These are phyloP conservation scores for Pelargonium australe DNA, from an alignment of 441 rosid species.

Conservation along the genomic window DNA sequence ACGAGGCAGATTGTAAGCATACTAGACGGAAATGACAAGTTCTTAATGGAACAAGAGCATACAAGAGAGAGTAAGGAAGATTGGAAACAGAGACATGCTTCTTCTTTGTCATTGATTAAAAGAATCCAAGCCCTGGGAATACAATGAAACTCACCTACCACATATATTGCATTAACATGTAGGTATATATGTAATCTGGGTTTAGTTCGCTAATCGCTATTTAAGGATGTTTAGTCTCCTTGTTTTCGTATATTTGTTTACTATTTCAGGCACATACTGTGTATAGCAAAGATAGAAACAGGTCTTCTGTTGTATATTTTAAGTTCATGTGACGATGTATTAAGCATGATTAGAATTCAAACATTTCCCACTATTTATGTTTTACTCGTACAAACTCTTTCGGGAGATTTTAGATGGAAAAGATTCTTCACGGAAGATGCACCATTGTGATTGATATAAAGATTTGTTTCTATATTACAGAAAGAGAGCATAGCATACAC, in stretches of 20 bases:
- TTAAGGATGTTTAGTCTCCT: slow-evolving; percentile 3
- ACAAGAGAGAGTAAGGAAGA: slow-evolving; percentile 48
- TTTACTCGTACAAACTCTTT: slow-evolving; percentile 9
- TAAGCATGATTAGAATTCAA: no score
- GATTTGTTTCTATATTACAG: no score
- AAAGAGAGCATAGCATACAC: no score
- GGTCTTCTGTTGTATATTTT: slow-evolving; percentile 12
- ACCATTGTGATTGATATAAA: no score
- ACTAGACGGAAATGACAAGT: slow-evolving; percentile 68
- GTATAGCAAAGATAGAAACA: slow-evolving; percentile 16
- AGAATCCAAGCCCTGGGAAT: slow-evolving; percentile 82
- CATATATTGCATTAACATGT: neutral
- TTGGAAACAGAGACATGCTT: slow-evolving; percentile 55
- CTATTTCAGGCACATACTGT: slow-evolving; percentile 20
- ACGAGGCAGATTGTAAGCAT: slow-evolving; percentile 77
- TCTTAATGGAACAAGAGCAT: slow-evolving; percentile 30
- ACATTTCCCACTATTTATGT: no score
- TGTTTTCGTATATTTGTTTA: slow-evolving; percentile 19
- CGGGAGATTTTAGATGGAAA: neutral
- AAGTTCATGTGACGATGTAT: neutral
- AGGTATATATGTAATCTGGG: neutral
- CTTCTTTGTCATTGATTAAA: slow-evolving; percentile 54
- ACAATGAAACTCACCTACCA: slow-evolving; percentile 33
- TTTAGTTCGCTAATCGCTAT: neutral
- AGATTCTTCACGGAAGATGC: no score